Base-by-base conservation (phyloP, 352 stramenopile genomes). In the Globisporangium parvum region DNA sequence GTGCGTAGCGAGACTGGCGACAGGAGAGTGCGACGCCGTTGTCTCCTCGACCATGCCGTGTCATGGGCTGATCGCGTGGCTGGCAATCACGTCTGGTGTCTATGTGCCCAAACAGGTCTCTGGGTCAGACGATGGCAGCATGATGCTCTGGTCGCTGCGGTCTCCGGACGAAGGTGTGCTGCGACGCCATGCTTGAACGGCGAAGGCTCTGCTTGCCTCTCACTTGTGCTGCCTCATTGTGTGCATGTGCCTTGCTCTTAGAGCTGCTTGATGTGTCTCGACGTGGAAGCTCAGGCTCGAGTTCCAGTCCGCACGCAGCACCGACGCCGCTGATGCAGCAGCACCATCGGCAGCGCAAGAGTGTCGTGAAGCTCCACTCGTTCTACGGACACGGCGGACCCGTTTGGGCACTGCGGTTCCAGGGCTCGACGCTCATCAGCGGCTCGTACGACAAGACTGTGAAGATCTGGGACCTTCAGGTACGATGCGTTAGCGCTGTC, bases 361-460 rank as follows among this genome's bases (percentile, higher is more conserved):
- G 50, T 23, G 64, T 71, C 10, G 50, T 59, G 28, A 71, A 71
- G 45, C 53, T 64, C 1, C 60, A 71, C 55, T 71, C 65, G 24
- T 71, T 71, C 47, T 60, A 65, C 52, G 65, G 65, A 10, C 65
- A 71, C 26, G 65, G 60, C 5, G 65, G 65, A 12, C 65, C 65
- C 1, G 56, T 71, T 8, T 71, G 64, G 65, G 60, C 65, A 3
- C 40, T 71, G 15, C 57, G 59, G 33, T 66, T 69, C 35, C 56
- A 60, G 9, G 52, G 59, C 28, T 48, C 31, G n/a, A 60, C 51
- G 10, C 53, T 65, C 8, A 47, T 69, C 18, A 72, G 65, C 53
- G 65, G 65, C 12, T 72, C 65, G n/a, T 71, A 71, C 47, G 64
- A 71, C 65, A 72, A 72, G 35, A 72, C 65, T 0, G 54, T 72